Conservation (phyloP, 345 rosid genomes). For the Syzygium aromaticum region DNA sequence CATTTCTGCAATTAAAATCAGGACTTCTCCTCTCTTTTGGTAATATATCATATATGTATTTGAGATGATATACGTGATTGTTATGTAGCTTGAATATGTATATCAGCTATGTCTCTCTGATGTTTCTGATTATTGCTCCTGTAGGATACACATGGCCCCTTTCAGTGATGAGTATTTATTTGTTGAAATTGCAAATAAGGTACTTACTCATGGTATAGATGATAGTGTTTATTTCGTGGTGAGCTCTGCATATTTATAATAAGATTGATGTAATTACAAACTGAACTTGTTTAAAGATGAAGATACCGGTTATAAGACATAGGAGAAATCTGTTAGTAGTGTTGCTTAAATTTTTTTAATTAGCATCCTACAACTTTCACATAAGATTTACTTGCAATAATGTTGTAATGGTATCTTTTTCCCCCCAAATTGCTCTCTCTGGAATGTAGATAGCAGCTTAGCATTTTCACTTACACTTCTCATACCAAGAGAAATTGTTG, state of each 20-base stretch:
- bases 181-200: slow-evolving; percentile 98
- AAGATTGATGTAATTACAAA: not conserved
- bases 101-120: not conserved
- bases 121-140: slow-evolving; percentile 9
- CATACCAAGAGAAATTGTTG: not conserved
- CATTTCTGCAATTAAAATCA: not conserved
- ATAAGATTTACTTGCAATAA: not conserved
- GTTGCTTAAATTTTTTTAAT: not conserved
- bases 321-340: not conserved
- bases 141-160: slow-evolving; percentile 99
- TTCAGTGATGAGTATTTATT: slow-evolving; percentile 94
- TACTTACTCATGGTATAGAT: slow-evolving; percentile 14
- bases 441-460: not conserved
- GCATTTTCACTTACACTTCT: not conserved
- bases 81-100: not conserved
- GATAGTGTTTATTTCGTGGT: not conserved
- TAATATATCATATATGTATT: not conserved
- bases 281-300: not conserved
- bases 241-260: not conserved
- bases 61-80: not conserved
- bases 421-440: not conserved
- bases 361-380: not conserved
- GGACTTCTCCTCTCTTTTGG: not conserved
- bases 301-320: not conserved
- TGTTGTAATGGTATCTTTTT: not conserved